Evolutionary conservation across 805 yeast genomes (phyloP).

Genomic region (Sugiyamaella americana): DNA sequence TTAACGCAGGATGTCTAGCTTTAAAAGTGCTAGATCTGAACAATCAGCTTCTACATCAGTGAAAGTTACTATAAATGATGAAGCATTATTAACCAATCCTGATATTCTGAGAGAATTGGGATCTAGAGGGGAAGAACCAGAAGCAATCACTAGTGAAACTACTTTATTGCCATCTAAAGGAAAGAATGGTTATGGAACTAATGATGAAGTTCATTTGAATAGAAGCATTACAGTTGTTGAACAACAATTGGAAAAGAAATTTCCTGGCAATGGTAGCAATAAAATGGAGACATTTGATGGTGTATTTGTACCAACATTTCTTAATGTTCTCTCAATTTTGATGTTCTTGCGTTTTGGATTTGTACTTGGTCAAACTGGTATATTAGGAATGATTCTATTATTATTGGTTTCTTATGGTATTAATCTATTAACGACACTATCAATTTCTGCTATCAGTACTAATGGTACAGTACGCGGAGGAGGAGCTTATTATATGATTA

Average conservation of each 20-base stretch:
- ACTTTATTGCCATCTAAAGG: not conserved
- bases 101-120: conserved; percentile 1
- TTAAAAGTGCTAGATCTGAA: too few species aligned
- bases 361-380: conserved; percentile 90
- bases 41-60: too few species aligned
- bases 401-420: conserved; percentile 70
- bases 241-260: not conserved
- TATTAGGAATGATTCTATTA: conserved; percentile 65
- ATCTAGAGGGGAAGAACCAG: too few species aligned
- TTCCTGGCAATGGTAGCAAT: conserved; percentile 5
- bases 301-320: conserved; percentile 87
- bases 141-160: not conserved
- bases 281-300: conserved; percentile 83
- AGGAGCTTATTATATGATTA: conserved; percentile 97
- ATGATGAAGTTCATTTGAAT: conserved; percentile 1
- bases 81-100: conserved; percentile 3
- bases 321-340: conserved; percentile 86
- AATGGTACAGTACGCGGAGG: conserved; percentile 98
- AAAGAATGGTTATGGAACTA: not conserved
- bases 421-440: conserved; percentile 76
- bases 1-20: too few species aligned
- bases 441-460: conserved; percentile 93
- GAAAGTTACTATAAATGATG: conserved; percentile 13
- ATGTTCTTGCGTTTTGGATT: conserved; percentile 96
- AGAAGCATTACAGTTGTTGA: conserved; percentile 14